A percentile compares a stretch with the other conserved stretches of the same genome.
These are phyloP conservation scores for Curvularia sp. DNA, from an alignment of 2,329 filamentous ascomycete genomes.

Conservation along the genomic window DNA sequence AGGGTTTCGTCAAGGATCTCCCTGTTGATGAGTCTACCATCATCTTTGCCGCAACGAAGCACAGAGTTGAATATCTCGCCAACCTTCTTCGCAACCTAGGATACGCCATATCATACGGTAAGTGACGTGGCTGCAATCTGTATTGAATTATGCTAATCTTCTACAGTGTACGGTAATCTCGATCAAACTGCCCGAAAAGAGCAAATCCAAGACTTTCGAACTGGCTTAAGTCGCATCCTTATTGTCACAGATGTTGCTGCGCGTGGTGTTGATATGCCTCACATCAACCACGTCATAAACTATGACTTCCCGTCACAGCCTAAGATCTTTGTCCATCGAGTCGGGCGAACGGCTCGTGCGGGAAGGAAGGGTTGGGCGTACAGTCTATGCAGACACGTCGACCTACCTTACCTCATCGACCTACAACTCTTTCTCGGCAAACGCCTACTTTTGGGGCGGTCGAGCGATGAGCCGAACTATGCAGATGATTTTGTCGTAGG, in stretches of 20 bases:
- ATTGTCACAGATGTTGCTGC: slow-evolving; percentile 97
- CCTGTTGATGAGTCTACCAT: slow-evolving; percentile 93
- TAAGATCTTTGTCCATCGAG: slow-evolving; percentile 95
- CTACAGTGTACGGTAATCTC: slow-evolving; percentile 81
- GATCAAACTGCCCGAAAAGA: slow-evolving; percentile 93
- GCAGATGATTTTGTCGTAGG: slow-evolving; percentile 86
- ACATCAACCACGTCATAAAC: slow-evolving; percentile 97
- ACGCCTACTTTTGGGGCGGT: slow-evolving; percentile 76
- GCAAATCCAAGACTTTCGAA: slow-evolving; percentile 88
- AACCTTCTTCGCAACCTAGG: slow-evolving; percentile 80
- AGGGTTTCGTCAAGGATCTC: slow-evolving; percentile 67
- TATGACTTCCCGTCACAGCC: slow-evolving; percentile 97
- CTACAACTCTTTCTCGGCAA: slow-evolving; percentile 93
- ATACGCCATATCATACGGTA: slow-evolving; percentile 81
- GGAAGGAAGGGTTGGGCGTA: slow-evolving; percentile 94
- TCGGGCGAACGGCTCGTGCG: slow-evolving; percentile 93
- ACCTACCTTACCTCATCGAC: slow-evolving; percentile 91
- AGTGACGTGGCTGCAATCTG: slow-evolving; percentile 2
- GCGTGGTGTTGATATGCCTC: slow-evolving; percentile 96
- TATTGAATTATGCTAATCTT: slow-evolving; percentile 6
- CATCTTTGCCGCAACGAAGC: slow-evolving; percentile 92
- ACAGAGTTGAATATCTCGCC: slow-evolving; percentile 93
- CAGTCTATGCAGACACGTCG: slow-evolving; percentile 84
- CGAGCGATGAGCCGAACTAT: slow-evolving; percentile 69
- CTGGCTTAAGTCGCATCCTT: slow-evolving; percentile 83